These are phyloP conservation scores for Magnolia sinica DNA, from an alignment of 164 flowering plant genomes.

Conservation along the genomic window DNA sequence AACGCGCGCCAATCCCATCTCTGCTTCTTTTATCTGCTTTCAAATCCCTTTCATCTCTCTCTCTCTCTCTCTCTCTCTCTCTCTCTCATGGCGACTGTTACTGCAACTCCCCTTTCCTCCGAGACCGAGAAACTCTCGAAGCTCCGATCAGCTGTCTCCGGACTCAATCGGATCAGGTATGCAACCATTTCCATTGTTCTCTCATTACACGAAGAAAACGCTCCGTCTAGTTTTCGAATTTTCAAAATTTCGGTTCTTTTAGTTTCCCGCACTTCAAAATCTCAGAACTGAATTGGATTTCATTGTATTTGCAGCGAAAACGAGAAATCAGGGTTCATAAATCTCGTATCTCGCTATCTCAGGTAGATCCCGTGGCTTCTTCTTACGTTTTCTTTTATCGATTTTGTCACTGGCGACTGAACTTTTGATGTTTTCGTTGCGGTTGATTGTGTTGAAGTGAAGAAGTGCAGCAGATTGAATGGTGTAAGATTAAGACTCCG, in stretches of 20 bases:
- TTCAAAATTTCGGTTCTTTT: not conserved
- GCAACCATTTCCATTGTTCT: not conserved
- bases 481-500: constrained; percentile 98
- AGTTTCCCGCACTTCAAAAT: constrained; percentile 8
- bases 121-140: constrained; percentile 55
- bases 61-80: not conserved
- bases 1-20: not conserved
- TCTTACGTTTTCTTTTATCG: not conserved
- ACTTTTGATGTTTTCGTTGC: not conserved
- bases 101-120: constrained; percentile 6
- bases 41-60: not conserved
- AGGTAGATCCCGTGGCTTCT: constrained; percentile 39
- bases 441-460: constrained; percentile 43
- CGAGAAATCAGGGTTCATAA: constrained; percentile 92
- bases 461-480: constrained; percentile 86
- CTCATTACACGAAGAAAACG: not conserved
- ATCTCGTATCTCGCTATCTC: constrained; percentile 86
- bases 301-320: constrained; percentile 54
- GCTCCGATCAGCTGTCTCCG: constrained; percentile 59
- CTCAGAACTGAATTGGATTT: constrained; percentile 3
- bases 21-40: not conserved
- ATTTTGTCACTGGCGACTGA: not conserved
- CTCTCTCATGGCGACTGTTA: constrained; percentile 1
- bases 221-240: not conserved
- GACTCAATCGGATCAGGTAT: constrained; percentile 81